These are phyloP conservation scores for Suillus brevipes DNA, from an alignment of 768 basidiomycete genomes.

Conservation along the genomic window DNA sequence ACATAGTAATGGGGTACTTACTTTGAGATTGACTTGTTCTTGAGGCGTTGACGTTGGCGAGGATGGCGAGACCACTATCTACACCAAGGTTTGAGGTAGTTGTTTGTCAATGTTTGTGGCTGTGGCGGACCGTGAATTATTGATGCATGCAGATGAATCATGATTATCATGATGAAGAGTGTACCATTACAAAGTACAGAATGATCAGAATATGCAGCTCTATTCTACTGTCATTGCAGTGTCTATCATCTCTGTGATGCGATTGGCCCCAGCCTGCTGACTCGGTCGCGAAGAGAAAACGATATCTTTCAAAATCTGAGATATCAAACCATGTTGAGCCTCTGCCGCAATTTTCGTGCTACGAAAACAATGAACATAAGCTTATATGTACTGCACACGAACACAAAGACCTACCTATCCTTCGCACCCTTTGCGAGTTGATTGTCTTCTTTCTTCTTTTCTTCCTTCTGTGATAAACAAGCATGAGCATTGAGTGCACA, in stretches of 20 bases:
- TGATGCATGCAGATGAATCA: too few species aligned
- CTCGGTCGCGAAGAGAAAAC: constrained; percentile 67
- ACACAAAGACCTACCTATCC: constrained; percentile 66
- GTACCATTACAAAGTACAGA: not conserved
- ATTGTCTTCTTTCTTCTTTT: constrained; percentile 87
- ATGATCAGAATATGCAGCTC: not conserved
- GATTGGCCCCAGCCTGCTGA: constrained; percentile 24
- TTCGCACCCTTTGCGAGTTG: constrained; percentile 86
- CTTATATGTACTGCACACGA: not conserved
- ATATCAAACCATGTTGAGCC: constrained; percentile 90
- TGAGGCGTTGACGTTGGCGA: constrained; percentile 29
- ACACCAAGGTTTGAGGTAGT: constrained; percentile 11
- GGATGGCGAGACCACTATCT: constrained; percentile 21
- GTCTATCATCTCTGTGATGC: constrained; percentile 34
- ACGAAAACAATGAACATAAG: constrained; percentile 4
- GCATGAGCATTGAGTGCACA: not conserved
- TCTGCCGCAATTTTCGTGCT: constrained; percentile 90
- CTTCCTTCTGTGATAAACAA: constrained; percentile 41
- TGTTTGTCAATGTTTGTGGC: constrained; percentile 31
- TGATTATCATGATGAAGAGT: too few species aligned
- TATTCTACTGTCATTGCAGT: constrained; percentile 38
- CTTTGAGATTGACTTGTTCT: constrained; percentile 28
- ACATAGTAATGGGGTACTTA: constrained; percentile 21
- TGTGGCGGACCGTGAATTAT: constrained; percentile 8
- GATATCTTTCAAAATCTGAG: constrained; percentile 91